Evolutionary conservation across 768 basidiomycete species (phyloP), one percentile per base, ranked within the genome.

Genomic region (Hygrocybe punicea): DNA sequence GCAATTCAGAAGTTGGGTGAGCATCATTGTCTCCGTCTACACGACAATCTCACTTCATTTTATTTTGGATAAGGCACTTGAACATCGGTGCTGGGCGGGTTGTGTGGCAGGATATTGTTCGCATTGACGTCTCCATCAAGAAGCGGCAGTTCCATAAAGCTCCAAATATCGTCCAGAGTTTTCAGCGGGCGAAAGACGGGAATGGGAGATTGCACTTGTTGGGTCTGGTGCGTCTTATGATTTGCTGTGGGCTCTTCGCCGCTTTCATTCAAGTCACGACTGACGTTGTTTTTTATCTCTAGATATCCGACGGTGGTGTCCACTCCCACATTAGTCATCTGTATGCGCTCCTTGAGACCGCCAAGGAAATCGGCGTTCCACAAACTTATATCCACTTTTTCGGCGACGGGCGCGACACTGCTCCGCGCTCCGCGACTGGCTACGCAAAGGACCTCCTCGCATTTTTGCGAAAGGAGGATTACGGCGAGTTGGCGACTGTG

Each of bases 71-170:
- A n/a, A 96, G 93, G 3, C 94, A 97, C 68, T 75, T 97, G 59
- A 98, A 98, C 73, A 92, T 95, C 62, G 94, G 94, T 34, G 95
- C 95, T 53, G 95, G 94, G 1, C 86, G 94, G 19, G 81, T 97
- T 50, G 93, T 97, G 25, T 97, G 95, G 95, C 95, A 98, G 71
- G 95, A 98, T 65, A 98, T 98, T 63, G 95, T 97, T 65, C 84
- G 87, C 60, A 97, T 97, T 66, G 94, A 98, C 65, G 87, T 93
- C 47, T 80, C 86, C 17, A 96, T 98, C 73, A 86, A 92, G 74
- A 96, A 94, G 70, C 75, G 80, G 56, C 83, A 89, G 63, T 96
- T 96, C 74, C 86, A 93, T 73, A 85, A 91, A 70, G 86, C 86
- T 63, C 74, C 80, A 55, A 77, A 71, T 16, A 93, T 96, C 62